Evolutionary conservation across 2,329 filamentous ascomycete species (phyloP).

Genomic region (Alternaria novae-zelandiae): DNA sequence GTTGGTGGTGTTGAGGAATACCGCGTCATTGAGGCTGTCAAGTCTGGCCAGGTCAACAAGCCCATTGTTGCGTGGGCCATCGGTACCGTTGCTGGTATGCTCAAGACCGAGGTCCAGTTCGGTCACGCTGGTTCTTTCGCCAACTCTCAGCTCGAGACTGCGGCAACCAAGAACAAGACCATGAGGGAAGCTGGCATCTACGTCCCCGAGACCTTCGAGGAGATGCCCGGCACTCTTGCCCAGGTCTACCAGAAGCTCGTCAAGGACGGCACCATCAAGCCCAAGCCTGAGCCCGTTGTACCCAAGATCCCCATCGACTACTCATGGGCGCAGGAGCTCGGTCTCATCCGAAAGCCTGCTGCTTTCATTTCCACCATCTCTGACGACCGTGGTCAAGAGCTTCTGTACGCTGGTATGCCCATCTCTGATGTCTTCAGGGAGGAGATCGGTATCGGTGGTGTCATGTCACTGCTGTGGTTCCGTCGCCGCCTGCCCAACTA

Average conservation of each 20-base stretch:
- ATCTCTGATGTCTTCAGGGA: constrained; percentile 99
- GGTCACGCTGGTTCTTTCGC: constrained; percentile 98
- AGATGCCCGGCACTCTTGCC: constrained; percentile 79
- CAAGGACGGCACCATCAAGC: constrained; percentile 81
- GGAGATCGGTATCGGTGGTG: constrained; percentile 98
- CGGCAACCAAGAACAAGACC: constrained; percentile 92
- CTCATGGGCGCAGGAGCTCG: constrained; percentile 98
- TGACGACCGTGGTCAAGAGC: constrained; percentile 98
- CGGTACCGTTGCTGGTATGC: constrained; percentile 98
- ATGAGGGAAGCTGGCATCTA: constrained; percentile 95
- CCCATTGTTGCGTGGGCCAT: constrained; percentile 99
- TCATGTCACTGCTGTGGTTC: constrained; percentile 99
- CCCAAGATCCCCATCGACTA: constrained; percentile 99
- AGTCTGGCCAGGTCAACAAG: constrained; percentile 94
- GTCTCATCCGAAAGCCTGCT: constrained; percentile 98
- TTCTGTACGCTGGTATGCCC: constrained; percentile 98
- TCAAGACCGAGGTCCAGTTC: constrained; percentile 99
- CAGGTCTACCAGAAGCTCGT: constrained; percentile 89
- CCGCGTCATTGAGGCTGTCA: constrained; percentile 97
- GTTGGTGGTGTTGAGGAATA: constrained; percentile 99
- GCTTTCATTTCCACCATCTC: constrained; percentile 99
- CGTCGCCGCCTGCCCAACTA: constrained; percentile 94
- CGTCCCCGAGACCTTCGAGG: constrained; percentile 96
- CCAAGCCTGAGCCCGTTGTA: constrained; percentile 85
- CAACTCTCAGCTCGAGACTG: constrained; percentile 99